Evolutionary conservation across 106 monocot species (phyloP), one percentile per base, ranked within the genome.

Genomic region (Dioscorea dumetorum): DNA sequence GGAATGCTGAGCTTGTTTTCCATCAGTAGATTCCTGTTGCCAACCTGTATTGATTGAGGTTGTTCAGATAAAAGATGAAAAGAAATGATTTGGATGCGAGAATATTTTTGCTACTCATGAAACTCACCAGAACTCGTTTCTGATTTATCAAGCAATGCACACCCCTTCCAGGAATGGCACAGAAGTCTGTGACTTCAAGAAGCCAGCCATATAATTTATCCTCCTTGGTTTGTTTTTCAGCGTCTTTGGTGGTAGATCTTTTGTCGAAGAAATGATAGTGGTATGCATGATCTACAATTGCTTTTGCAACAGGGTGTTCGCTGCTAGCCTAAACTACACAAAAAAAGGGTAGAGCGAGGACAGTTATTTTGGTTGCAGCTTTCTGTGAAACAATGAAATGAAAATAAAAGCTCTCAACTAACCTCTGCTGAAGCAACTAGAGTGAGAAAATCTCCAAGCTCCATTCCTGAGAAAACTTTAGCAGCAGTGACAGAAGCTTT

Each of bases 341-440:
- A 74, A 85, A 85, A 70, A 84, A 21, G 54, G 24, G 41, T 41
- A 41, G 41, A 41, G 41, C 6, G 41, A 34, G 34, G 4, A 34
- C 7, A 7, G 41, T 41, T 41, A 12, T 61, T 41, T 41, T 41
- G 41, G 41, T 41, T 41, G 41, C 41, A 41, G 41, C 6, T 41
- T 41, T 8, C 41, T 41, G 41, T 41, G 1, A 19, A 20, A 19
- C 54, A 54, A 19, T 54, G 15, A 54, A 54, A 54, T 54, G 12
- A 51, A 51, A 51, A 51, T 5, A 54, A 54, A 13, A 19, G 19
- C 18, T 20, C 24, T 48, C 49, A 18, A 48, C 57, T 83, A 65
- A 99, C 97, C 97, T 99, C 97, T 24, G 90, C 89, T 73, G 97
- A 92, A 65, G 97, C 97, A 77, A 87, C 92, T 54, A 99, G 57